Base-by-base conservation (phyloP, 1,139 yeast genomes). In the Candida mesenterica region DNA sequence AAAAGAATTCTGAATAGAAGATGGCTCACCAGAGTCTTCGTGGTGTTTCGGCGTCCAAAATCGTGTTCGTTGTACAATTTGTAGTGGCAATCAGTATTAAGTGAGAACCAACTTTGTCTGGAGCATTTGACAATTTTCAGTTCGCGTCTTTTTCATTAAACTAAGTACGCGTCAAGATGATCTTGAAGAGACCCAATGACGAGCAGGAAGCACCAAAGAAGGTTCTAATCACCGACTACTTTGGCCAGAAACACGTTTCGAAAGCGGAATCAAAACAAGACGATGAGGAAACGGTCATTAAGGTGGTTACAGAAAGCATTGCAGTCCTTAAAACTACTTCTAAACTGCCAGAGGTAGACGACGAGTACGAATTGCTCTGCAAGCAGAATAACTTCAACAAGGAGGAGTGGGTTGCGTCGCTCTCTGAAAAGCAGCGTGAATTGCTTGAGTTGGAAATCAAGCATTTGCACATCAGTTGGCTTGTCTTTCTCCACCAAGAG, bases 401-500 rank as follows among this genome's bases (percentile, higher is more conserved):
- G 48, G 50, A 59, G 2, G 38, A 59, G 32, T 88, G 95, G 84
- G 47, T 78, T 2, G 51, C 57, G 1, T 53, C 72, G 1, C 65
- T 90, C 14, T 64, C 79, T 0, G 53, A 61, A 0, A 85, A 79
- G 34, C 75, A 81, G 33, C 59, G 55, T 29, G 65, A 65, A 5
- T 64, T 90, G 5, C 68, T 92, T 3, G 61, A 73, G 23, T 67
- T 86, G 6, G 98, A 92, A 55, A 76, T 89, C 30, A 54, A 65
- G 1, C 74, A 86, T 0, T 61, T 92, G 44, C 92, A 87, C 46
- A 75, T 75, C 5, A 68, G 87, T 0, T 92, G 98, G 98, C 74
- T 92, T 16, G 72, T 74, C 1, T 70, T 74, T 7, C 68, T 92
- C 13, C 77, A 82, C 51, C 55, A 65, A 23, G 96, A 92, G 49